phyloP scores from a whole-genome alignment of 768 basidiomycete species.

The Clavulina sp. region DNA sequence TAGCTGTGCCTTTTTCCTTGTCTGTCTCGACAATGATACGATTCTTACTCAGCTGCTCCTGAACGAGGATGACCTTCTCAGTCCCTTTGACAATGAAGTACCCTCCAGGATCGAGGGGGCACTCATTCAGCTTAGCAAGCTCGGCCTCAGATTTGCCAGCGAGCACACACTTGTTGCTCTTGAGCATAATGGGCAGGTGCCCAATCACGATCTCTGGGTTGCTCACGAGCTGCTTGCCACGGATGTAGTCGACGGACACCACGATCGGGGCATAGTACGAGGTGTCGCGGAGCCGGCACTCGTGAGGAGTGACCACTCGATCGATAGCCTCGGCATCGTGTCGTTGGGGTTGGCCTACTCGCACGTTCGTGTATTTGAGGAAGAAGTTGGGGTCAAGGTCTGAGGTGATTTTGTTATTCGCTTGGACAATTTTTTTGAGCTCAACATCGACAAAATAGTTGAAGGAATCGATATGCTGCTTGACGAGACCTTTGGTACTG shows the following conservation, averaged over 20 bases:
- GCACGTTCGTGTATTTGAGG: constrained; percentile 92
- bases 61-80: constrained; percentile 97
- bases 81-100: constrained; percentile 99
- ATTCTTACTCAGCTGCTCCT: constrained; percentile 98
- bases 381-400: constrained; percentile 95
- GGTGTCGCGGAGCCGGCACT: constrained; percentile 89
- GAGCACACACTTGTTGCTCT: constrained; percentile 88
- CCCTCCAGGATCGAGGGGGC: constrained; percentile 96
- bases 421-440: constrained; percentile 89
- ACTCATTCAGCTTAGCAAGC: constrained; percentile 89
- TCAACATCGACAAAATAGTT: constrained; percentile 97
- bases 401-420: constrained; percentile 84
- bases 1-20: constrained; percentile 70
- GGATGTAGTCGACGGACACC: constrained; percentile 88
- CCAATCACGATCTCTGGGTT: constrained; percentile 74
- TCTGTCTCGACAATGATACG: constrained; percentile 97
- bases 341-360: constrained; percentile 80
- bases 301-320: constrained; percentile 82
- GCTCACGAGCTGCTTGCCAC: constrained; percentile 76
- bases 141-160: constrained; percentile 59
- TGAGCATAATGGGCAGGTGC: constrained; percentile 85
- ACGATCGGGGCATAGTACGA: constrained; percentile 87
- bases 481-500: constrained; percentile 94
- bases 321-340: constrained; percentile 67
- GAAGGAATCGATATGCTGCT: constrained; percentile 98